phyloP scores from a whole-genome alignment of 306 rosid genomes.

The Aeschynomene evenia region DNA sequence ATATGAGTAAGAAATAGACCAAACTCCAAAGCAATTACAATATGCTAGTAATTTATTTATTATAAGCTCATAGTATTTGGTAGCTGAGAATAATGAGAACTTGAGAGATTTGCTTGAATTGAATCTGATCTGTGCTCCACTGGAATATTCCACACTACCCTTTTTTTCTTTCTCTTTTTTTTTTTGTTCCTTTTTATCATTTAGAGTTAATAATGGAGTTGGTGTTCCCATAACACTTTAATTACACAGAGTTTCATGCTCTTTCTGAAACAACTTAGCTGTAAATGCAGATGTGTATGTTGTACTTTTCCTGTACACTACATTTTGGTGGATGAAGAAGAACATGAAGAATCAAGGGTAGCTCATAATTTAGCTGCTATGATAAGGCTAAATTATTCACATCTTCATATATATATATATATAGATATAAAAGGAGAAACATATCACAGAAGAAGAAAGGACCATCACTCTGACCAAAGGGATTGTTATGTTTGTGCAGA shows the following conservation, averaged over 20 bases:
- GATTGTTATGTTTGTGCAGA: conserved; percentile 34
- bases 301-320: conserved; percentile 41
- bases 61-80: too few species aligned
- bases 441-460: conserved; percentile 14
- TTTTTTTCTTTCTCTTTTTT: not conserved
- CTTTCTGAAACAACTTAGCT: conserved; percentile 28
- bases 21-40: not conserved
- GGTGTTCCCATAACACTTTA: conserved; percentile 11
- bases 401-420: too few species aligned
- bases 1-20: not conserved
- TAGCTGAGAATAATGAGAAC: too few species aligned
- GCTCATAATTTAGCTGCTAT: conserved; percentile 51
- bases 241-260: not conserved
- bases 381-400: too few species aligned
- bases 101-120: not conserved
- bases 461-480: conserved; percentile 44
- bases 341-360: too few species aligned
- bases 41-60: not conserved
- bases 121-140: conserved; percentile 8
- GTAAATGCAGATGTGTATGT: conserved; percentile 48
- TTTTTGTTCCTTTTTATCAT: not conserved
- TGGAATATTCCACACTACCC: conserved; percentile 10
- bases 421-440: conserved; percentile 22
- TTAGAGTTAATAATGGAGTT: conserved; percentile 23
- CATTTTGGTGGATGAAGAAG: conserved; percentile 53